phyloP scores from a whole-genome alignment of 805 yeast species.

The Sugiyamaella smithiae region DNA sequence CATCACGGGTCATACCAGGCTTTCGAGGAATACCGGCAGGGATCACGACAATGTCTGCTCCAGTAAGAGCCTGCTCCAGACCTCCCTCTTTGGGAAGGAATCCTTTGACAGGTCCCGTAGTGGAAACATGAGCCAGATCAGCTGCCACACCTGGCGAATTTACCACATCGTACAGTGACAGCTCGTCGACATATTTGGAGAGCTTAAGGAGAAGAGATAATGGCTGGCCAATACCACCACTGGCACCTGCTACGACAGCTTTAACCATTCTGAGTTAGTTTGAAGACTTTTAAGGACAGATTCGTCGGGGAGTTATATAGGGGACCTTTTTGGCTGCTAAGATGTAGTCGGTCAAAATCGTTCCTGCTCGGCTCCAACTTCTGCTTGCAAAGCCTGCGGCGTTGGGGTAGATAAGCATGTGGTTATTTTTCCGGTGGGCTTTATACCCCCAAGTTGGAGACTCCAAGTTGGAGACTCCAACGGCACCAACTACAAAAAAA shows the following conservation, averaged over 20 bases:
- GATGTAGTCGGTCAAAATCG: no score
- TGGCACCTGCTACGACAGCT: conserved; percentile 73
- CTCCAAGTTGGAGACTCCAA: no score
- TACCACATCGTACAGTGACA: conserved; percentile 82
- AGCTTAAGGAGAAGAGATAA: conserved; percentile 76
- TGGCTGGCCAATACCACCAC: conserved; percentile 95
- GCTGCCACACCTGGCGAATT: conserved; percentile 84
- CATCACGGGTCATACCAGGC: conserved; percentile 94
- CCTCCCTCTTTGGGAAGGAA: conserved; percentile 64
- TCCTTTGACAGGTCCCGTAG: conserved; percentile 58
- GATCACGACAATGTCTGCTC: conserved; percentile 81
- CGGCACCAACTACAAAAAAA: no score
- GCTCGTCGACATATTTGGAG: conserved; percentile 56
- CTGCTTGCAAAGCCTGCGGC: no score
- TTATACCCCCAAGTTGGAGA: no score
- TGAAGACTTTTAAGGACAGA: no score
- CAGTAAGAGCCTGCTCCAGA: conserved; percentile 64
- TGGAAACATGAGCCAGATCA: conserved; percentile 79
- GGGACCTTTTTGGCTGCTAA: no score
- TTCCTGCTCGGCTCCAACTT: no score
- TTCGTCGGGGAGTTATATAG: no score
- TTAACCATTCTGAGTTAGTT: conserved; percentile 26
- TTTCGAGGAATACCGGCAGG: conserved; percentile 94
- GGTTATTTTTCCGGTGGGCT: no score
- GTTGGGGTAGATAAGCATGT: no score